phyloP scores from a whole-genome alignment of 2,329 filamentous ascomycete genomes.

The Fusarium continuum region DNA sequence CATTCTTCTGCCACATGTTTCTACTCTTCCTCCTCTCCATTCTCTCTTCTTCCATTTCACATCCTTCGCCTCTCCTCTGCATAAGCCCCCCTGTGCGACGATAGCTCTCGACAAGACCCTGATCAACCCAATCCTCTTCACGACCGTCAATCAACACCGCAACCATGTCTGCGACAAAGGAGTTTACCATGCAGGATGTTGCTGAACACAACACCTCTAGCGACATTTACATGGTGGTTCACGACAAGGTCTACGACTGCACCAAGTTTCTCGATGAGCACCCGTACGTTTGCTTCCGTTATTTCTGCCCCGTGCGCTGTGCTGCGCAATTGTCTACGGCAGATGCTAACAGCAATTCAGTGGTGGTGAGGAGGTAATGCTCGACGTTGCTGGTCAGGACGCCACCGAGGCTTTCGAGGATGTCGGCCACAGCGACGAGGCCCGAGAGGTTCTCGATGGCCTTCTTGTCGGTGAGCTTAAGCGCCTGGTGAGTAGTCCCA shows the following conservation, averaged over 20 bases:
- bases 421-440: slow-evolving; percentile 98
- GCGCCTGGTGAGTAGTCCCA: slow-evolving; percentile 70
- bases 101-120: slow-evolving; percentile 15
- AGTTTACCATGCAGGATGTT: slow-evolving; percentile 83
- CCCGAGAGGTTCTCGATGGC: slow-evolving; percentile 87
- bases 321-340: not conserved
- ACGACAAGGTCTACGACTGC: slow-evolving; percentile 95
- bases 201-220: slow-evolving; percentile 91
- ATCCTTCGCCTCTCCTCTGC: slow-evolving; percentile 15
- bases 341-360: slow-evolving; percentile 57
- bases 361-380: slow-evolving; percentile 96
- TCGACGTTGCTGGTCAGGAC: slow-evolving; percentile 96
- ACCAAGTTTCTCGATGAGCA: slow-evolving; percentile 96
- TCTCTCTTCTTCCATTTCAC: slow-evolving; percentile 16
- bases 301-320: not conserved
- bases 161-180: slow-evolving; percentile 49
- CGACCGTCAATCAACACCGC: slow-evolving; percentile 31
- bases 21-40: slow-evolving; percentile 19
- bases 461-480: slow-evolving; percentile 81
- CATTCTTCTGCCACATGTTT: slow-evolving; percentile 21
- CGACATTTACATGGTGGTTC: slow-evolving; percentile 89
- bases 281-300: slow-evolving; percentile 66
- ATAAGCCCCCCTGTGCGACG: slow-evolving; percentile 30
- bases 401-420: slow-evolving; percentile 98
- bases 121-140: slow-evolving; percentile 12